A percentile compares a stretch with the other conserved stretches of the same genome.
These are phyloP conservation scores for Monotropa hypopitys DNA, from an alignment of 179 eudicot species.

Conservation along the genomic window DNA sequence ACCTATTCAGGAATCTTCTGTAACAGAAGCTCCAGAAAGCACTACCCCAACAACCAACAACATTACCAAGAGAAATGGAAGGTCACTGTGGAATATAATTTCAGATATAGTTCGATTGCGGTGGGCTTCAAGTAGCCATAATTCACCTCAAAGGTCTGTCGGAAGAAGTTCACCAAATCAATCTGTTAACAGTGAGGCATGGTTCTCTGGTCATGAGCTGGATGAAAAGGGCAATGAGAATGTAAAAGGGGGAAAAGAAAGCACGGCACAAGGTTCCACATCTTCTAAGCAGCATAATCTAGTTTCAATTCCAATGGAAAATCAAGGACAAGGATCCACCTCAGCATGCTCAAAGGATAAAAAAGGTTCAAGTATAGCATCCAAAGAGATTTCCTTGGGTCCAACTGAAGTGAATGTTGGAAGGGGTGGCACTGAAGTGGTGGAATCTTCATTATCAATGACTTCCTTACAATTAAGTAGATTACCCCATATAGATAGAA, in stretches of 20 bases:
- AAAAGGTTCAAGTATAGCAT: constrained; percentile 16
- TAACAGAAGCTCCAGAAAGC: constrained; percentile 21
- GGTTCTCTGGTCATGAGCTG: constrained; percentile 61
- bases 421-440: constrained; percentile 12
- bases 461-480: constrained; percentile 25
- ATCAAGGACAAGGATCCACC: constrained; percentile 20
- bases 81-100: constrained; percentile 57
- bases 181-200: constrained; percentile 49
- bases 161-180: constrained; percentile 39
- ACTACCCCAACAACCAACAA: constrained; percentile 17
- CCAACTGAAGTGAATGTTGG: constrained; percentile 18
- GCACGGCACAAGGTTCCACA: constrained; percentile 16
- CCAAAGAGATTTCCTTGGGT: constrained; percentile 16
- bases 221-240: constrained; percentile 33
- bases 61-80: constrained; percentile 45
- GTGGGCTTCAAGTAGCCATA: constrained; percentile 46
- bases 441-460: constrained; percentile 9
- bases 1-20: constrained; percentile 24
- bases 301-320: constrained; percentile 8
- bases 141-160: constrained; percentile 34
- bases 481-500: constrained; percentile 25
- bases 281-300: constrained; percentile 14
- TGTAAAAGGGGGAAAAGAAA: constrained; percentile 18
- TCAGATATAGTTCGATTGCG: constrained; percentile 43
- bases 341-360: constrained; percentile 21